These are phyloP conservation scores for Pachyrhizus erosus DNA, from an alignment of 306 rosid genomes.

Conservation along the genomic window DNA sequence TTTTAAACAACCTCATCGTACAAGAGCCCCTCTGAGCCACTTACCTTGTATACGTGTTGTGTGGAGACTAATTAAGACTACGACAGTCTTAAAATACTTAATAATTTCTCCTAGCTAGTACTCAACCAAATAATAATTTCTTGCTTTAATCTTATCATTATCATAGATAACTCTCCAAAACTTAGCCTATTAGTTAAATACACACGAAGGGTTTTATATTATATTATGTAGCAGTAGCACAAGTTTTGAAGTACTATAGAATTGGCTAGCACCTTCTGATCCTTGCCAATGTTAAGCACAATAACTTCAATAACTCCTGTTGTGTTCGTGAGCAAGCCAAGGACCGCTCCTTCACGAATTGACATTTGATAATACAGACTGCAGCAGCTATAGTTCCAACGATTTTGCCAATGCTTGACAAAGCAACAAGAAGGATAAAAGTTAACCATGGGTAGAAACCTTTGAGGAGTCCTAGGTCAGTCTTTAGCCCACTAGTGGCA, in stretches of 20 bases:
- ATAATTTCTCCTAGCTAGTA: too few relatives aligned
- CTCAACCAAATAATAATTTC: too few relatives aligned
- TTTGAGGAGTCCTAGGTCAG: constrained; percentile 48
- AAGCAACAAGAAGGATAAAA: constrained; percentile 53
- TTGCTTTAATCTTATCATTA: too few relatives aligned
- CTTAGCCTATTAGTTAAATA: too few relatives aligned
- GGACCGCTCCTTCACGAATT: constrained; percentile 64
- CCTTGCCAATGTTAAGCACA: constrained; percentile 82
- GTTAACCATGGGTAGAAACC: constrained; percentile 47
- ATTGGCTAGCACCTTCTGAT: constrained; percentile 59
- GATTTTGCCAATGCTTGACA: constrained; percentile 72
- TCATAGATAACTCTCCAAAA: too few relatives aligned
- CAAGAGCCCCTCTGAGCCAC: not conserved
- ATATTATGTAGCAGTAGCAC: not conserved
- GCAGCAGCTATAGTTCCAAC: constrained; percentile 66
- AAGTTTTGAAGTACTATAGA: not conserved
- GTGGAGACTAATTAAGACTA: too few relatives aligned
- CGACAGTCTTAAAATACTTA: too few relatives aligned
- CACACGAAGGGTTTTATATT: too few relatives aligned
- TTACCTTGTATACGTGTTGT: not conserved
- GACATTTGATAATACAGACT: constrained; percentile 68
- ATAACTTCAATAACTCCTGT: constrained; percentile 89
- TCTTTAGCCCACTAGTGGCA: constrained; percentile 85
- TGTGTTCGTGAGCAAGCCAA: constrained; percentile 91
- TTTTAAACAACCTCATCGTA: not conserved